phyloP scores from a whole-genome alignment of 805 yeast genomes.

The Blastobotrys chiropterorum region DNA sequence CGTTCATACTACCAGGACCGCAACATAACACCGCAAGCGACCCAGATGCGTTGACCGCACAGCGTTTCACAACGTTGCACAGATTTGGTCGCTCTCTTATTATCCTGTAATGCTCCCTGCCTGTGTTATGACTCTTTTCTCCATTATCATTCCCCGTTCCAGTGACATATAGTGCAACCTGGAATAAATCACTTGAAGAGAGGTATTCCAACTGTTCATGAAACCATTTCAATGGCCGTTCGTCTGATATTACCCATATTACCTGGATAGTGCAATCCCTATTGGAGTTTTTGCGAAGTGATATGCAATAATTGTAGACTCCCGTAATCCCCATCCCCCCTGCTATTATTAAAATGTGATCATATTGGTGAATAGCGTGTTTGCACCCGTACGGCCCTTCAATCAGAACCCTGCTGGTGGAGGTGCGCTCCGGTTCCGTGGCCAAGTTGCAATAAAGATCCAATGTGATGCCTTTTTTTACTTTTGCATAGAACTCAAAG shows the following conservation, averaged over 20 bases:
- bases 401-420: constrained; percentile 25
- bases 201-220: constrained; percentile 25
- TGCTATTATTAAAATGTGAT: constrained; percentile 54
- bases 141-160: too few species aligned
- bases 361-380: constrained; percentile 45
- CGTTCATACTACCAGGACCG: constrained; percentile 54
- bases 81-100: too few species aligned
- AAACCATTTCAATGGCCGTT: constrained; percentile 27
- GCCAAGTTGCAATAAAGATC: constrained; percentile 1
- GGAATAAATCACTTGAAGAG: too few species aligned
- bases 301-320: constrained; percentile 39
- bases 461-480: constrained; percentile 17
- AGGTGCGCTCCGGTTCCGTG: too few species aligned
- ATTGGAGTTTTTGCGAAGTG: constrained; percentile 10
- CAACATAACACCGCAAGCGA: constrained; percentile 49
- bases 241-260: constrained; percentile 28
- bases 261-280: constrained; percentile 20
- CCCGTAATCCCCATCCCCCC: constrained; percentile 78
- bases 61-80: too few species aligned
- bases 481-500: constrained; percentile 13
- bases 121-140: too few species aligned
- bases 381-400: constrained; percentile 73
- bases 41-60: constrained; percentile 26
- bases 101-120: too few species aligned
- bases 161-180: too few species aligned